These are phyloP conservation scores for Daucus carota DNA, from an alignment of 129 eudicot species.

Conservation along the genomic window DH1_v3.0 NC_030386.2:4243001-4243500, in stretches of 20 bases:
- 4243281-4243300: conserved; percentile 21
- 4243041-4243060: conserved; percentile 73
- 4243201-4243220: conserved; percentile 75
- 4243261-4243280: conserved; percentile 34
- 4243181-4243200: conserved; percentile 61
- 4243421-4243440: conserved; percentile 77
- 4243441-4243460: conserved; percentile 61
- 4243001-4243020: conserved; percentile 27
- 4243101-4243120: conserved; percentile 85
- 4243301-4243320: not conserved
- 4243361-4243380: conserved; percentile 65
- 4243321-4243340: conserved; percentile 44
- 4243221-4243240: conserved; percentile 68
- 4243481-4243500: conserved; percentile 57
- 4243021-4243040: conserved; percentile 34
- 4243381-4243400: conserved; percentile 59
- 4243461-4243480: conserved; percentile 65
- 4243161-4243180: conserved; percentile 86
- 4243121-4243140: conserved; percentile 79
- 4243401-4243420: conserved; percentile 71
- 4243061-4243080: conserved; percentile 56
- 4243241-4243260: conserved; percentile 6
- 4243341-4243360: conserved; percentile 66
- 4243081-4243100: conserved; percentile 68
- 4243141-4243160: conserved; percentile 82